phyloP scores from a whole-genome alignment of 2,329 filamentous ascomycete species.

The Lachnellula occidentalis region DNA sequence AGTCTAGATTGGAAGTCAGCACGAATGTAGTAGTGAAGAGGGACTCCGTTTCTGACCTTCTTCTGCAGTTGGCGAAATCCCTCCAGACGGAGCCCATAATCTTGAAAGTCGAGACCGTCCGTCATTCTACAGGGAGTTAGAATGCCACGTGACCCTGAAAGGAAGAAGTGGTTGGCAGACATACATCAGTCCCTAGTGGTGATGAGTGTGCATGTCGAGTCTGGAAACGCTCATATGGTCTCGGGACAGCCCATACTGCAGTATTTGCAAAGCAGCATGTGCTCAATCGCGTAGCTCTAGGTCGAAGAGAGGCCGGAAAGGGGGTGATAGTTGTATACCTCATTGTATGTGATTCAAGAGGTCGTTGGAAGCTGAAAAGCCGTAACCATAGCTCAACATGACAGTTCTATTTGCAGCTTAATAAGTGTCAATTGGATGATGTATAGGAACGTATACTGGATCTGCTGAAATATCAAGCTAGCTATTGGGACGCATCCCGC shows the following conservation, averaged over 20 bases:
- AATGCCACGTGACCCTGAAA: conserved; percentile 6
- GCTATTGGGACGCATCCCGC: no score
- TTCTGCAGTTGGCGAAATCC: conserved; percentile 52
- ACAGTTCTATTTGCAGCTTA: not conserved
- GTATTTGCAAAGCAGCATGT: not conserved
- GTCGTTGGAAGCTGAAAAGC: not conserved
- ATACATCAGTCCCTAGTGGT: not conserved
- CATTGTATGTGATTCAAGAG: not conserved
- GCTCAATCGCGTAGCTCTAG: not conserved
- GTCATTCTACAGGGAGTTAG: conserved; percentile 41
- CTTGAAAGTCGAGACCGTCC: conserved; percentile 59
- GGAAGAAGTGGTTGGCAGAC: not conserved
- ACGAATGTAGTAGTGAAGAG: not conserved
- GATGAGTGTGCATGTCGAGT: not conserved
- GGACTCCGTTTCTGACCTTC: conserved; percentile 39
- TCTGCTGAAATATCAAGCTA: no score
- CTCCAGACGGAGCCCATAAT: conserved; percentile 74
- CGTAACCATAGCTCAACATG: no score
- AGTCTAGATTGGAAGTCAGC: conserved; percentile 40
- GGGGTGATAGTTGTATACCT: not conserved
- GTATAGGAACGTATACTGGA: no score
- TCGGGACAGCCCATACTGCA: not conserved
- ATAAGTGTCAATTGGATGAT: not conserved
- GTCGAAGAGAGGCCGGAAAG: not conserved
- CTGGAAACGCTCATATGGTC: not conserved